A percentile compares a stretch with the other conserved stretches of the same genome.
Conservation (phyloP, 1,284 basidiomycete genomes). For the Farysia itapuensis region DNA sequence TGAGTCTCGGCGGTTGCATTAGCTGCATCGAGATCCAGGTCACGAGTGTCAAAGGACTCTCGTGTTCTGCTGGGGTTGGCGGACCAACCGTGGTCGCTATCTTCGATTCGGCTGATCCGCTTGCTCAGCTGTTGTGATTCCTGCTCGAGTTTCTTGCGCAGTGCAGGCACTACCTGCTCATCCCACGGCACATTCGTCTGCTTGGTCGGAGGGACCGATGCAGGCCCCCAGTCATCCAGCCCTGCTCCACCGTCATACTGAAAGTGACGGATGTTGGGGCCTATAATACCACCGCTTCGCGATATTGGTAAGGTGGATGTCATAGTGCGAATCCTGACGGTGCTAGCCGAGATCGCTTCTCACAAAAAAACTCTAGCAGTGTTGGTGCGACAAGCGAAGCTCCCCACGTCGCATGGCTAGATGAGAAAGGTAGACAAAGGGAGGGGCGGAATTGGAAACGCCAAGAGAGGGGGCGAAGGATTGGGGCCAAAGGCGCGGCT, state of each 20-base stretch:
- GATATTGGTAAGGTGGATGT: constrained; percentile 12
- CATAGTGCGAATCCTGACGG: too few relatives aligned
- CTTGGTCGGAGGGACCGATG: constrained; percentile 13
- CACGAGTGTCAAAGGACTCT: constrained; percentile 5
- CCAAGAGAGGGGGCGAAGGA: too few relatives aligned
- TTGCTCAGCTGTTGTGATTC: constrained; percentile 21
- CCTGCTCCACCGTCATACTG: not conserved
- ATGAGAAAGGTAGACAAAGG: too few relatives aligned
- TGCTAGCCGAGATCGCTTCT: too few relatives aligned
- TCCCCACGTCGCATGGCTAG: too few relatives aligned
- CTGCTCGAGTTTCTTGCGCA: constrained; percentile 38
- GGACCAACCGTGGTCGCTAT: constrained; percentile 24
- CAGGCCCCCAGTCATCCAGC: constrained; percentile 16
- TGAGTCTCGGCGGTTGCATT: too few relatives aligned
- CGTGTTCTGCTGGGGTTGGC: constrained; percentile 1
- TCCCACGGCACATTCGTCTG: constrained; percentile 31
- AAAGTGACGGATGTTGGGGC: not conserved
- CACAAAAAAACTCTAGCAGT: too few relatives aligned
- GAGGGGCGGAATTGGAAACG: too few relatives aligned
- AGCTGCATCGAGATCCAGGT: too few relatives aligned
- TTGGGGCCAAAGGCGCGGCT: too few relatives aligned
- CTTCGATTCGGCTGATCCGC: constrained; percentile 35
- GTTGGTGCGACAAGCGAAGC: too few relatives aligned
- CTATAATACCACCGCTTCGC: constrained; percentile 10
- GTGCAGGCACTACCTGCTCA: constrained; percentile 40